Evolutionary conservation across 2,329 filamentous ascomycete species (phyloP), one percentile per base, ranked within the genome.

Genomic region (Juglanconis juglandina): DNA sequence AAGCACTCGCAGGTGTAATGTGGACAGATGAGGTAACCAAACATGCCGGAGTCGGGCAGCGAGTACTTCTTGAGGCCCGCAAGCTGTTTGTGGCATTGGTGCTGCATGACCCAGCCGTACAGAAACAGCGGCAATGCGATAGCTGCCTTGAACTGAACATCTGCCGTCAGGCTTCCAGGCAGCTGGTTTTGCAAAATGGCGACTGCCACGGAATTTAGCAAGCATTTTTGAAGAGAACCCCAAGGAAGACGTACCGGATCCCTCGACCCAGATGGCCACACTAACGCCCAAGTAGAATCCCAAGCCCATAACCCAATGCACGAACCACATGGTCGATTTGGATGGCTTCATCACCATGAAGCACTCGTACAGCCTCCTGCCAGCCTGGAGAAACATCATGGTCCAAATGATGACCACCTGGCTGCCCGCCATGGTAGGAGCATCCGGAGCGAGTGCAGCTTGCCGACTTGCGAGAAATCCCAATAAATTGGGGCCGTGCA

Each of bases 1-100:
- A 89, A 71, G 70, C 91, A 93, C 76, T 98, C 95, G 69, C 89
- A 91, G 3, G 90, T 90, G 74, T 98, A 99, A 75, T 99, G 95
- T 17, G 95, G 92, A 67, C 90, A 96, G 44, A 97, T 76, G 30
- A 96, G 74, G 60, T 81, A 79, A 49, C 79, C 79, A 73, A 98
- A 99, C 60, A 89, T 76, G 3, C 88, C 87, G 62, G 89, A 82
- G 2, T 82, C 77, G 0, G 94, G 94, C 32, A 98, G 80, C 10
- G 89, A 90, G 74, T 99, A 98, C 70, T 92, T 94, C 70, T 86
- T 84, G 62, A 95, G 76, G 44, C 83, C 82, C 47, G 87, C 85
- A 24, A 95, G 81, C 67, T 93, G 81, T 58, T 76, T 76, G 70
- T 94, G 91, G 68, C 87, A 90, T 65, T 85, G 80, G 72, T 94